Percentiles rank a stretch among this genome's conserved stretches.
Evolutionary conservation across 495 filamentous ascomycete species (phyloP).

Genomic region (Pseudomonodictys pantanalensis): DNA sequence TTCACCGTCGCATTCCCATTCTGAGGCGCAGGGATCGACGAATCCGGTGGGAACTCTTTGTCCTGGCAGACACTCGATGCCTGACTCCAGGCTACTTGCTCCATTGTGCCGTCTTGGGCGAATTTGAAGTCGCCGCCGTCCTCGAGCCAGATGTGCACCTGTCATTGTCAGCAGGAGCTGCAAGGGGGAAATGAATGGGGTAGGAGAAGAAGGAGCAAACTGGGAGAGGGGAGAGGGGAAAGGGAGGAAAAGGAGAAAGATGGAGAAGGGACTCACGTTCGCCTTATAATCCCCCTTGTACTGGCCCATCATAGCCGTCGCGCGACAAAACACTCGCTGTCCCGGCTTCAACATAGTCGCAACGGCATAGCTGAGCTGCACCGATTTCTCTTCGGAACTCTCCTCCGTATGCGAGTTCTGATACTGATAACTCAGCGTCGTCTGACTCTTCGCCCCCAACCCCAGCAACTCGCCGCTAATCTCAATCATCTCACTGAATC

Average conservation of each 20-base stretch:
- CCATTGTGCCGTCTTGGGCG: conserved; percentile 8
- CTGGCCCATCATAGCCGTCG: conserved; percentile 14
- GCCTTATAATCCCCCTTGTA: conserved; percentile 14
- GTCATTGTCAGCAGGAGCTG: no score
- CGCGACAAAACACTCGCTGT: conserved; percentile 21
- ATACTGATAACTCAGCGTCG: conserved; percentile 11
- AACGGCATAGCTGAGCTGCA: conserved; percentile 11
- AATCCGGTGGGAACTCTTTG: background rate
- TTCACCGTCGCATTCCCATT: background rate
- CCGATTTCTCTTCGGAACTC: background rate
- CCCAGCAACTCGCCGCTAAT: conserved; percentile 18
- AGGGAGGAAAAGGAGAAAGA: background rate
- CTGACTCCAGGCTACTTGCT: conserved; percentile 23
- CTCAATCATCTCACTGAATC: background rate
- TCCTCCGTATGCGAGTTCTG: conserved; percentile 9
- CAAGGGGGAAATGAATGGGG: no score
- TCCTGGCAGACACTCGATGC: conserved; percentile 12
- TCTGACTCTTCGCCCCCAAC: conserved; percentile 6
- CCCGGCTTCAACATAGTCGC: conserved; percentile 16
- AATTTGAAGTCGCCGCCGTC: conserved; percentile 13
- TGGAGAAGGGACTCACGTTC: background rate
- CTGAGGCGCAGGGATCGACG: background rate
- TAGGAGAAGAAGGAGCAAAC: no score
- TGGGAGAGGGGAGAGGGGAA: no score
- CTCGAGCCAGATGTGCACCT: conserved; percentile 21